Percentiles rank a stretch among this genome's conserved stretches.
phyloP scores from a whole-genome alignment of 371 early-diverging fungal genomes.

The Mucor circinelloides region DNA sequence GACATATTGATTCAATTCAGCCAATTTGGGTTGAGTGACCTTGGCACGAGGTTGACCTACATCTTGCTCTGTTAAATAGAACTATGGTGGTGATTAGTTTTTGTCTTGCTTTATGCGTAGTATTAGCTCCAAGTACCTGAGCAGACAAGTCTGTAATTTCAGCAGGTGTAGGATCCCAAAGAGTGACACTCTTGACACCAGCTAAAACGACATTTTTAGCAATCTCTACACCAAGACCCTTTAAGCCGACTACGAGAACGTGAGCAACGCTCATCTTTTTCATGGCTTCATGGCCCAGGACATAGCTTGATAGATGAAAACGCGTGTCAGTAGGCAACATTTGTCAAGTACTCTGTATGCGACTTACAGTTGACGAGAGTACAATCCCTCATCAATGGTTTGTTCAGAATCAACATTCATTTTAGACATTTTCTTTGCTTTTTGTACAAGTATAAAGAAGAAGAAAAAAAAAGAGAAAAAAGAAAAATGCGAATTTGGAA shows the following conservation, averaged over 20 bases:
- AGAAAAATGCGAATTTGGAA: neutral
- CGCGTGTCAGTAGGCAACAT: neutral
- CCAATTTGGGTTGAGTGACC: constrained; percentile 82
- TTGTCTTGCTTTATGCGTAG: neutral
- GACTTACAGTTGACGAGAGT: constrained; percentile 96
- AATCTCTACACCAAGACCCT: constrained; percentile 98
- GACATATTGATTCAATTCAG: constrained; percentile 98
- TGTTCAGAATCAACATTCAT: constrained; percentile 50
- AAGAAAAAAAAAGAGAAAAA: neutral
- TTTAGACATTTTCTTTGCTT: constrained; percentile 14
- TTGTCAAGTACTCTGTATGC: neutral
- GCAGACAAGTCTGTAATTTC: constrained; percentile 87
- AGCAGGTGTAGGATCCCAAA: constrained; percentile 89
- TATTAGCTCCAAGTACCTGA: too few species aligned
- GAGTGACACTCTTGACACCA: constrained; percentile 97
- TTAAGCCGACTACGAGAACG: constrained; percentile 96
- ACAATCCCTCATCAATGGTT: constrained; percentile 93
- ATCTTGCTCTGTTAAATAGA: constrained; percentile 90
- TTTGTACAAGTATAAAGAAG: neutral
- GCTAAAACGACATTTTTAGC: constrained; percentile 99
- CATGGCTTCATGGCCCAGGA: constrained; percentile 99
- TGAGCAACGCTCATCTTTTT: constrained; percentile 96
- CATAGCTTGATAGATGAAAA: constrained; percentile 72
- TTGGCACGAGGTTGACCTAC: constrained; percentile 91
- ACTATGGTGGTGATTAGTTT: constrained; percentile 56